Base-by-base conservation (phyloP, 345 rosid species). In the Barbarea vulgaris region DNA sequence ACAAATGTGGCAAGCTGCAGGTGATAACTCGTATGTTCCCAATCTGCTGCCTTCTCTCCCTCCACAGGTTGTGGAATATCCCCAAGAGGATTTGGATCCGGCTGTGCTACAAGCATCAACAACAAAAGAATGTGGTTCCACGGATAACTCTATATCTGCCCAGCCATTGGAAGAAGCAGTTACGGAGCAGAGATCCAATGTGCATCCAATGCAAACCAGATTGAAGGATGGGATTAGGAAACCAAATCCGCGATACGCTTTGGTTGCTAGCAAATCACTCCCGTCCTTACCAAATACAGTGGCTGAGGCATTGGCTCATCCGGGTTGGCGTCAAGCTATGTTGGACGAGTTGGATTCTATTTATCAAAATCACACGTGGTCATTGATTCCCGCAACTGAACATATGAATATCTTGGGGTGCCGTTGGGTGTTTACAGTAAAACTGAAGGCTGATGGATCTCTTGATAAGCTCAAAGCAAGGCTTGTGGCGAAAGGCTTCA, bases 331-430 rank as follows among this genome's bases (percentile, higher is more conserved):
- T 0, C 31, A 37, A 3, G 65, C 47, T 2, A 60, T 60, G 47
- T 0, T 12, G 0, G 65, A 37, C 0, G 65, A 60, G 3, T 0
- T 36, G 0, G 66, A 60, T 0, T 37, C 31, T 0, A 21, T 37
- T 0, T 13, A 60, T 37, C 5, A 37, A 0, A 36, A 13, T 0
- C 11, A 36, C 1, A 60, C 47, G 1, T 59, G 44, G 64, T 0
- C 9, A 0, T 6, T 59, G 0, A 6, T 21, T 3, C 28, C 28
- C 0, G 2, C 7, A 1, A 21, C 18, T 0, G 6, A 3, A 0
- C 0, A 1, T 0, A 60, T 60, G 65, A 21, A 60, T 3, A 2
- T 60, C 0, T 1, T 60, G 0, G 65, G 65, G 0, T 33, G 28
- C 11, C 9, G 64, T 0, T 58, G 64, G 44, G 44, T 34, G 0